Evolutionary conservation across 2,329 filamentous ascomycete genomes (phyloP).

Genomic region (Pseudogymnoascus sp.): DNA sequence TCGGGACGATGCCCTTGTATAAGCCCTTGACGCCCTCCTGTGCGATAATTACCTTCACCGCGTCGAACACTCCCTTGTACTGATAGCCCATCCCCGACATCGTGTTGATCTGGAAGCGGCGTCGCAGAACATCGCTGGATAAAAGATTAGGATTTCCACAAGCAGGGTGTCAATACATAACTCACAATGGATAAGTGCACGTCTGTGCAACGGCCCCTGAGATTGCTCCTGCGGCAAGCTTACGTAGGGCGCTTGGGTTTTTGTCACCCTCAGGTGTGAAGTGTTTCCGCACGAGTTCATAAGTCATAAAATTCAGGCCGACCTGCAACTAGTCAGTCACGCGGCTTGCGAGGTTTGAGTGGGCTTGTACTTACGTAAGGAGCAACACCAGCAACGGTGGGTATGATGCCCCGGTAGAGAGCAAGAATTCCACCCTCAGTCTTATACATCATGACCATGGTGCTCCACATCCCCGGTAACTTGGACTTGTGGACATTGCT

Average conservation of each 20-base stretch:
- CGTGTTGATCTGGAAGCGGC: constrained; percentile 96
- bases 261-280: constrained; percentile 83
- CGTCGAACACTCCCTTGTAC: constrained; percentile 81
- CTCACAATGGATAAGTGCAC: constrained; percentile 96
- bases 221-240: constrained; percentile 81
- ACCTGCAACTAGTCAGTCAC: constrained; percentile 46
- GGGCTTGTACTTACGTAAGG: constrained; percentile 62
- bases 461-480: constrained; percentile 87
- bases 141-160: constrained; percentile 18
- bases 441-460: constrained; percentile 76
- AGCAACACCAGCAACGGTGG: constrained; percentile 89
- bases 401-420: constrained; percentile 89
- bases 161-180: constrained; percentile 17
- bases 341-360: constrained; percentile 10
- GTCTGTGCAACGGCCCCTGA: constrained; percentile 97
- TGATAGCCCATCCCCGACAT: constrained; percentile 98
- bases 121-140: constrained; percentile 74
- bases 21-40: constrained; percentile 80
- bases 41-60: constrained; percentile 69
- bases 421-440: constrained; percentile 78
- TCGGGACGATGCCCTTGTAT: constrained; percentile 94
- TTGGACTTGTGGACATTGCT: constrained; percentile 52
- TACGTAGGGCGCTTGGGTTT: constrained; percentile 71
- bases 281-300: constrained; percentile 77
- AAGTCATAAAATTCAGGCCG: constrained; percentile 97